Percentiles rank a stretch among this genome's conserved stretches.
Conservation (phyloP, 805 yeast genomes). For the Starmerella powellii region DNA sequence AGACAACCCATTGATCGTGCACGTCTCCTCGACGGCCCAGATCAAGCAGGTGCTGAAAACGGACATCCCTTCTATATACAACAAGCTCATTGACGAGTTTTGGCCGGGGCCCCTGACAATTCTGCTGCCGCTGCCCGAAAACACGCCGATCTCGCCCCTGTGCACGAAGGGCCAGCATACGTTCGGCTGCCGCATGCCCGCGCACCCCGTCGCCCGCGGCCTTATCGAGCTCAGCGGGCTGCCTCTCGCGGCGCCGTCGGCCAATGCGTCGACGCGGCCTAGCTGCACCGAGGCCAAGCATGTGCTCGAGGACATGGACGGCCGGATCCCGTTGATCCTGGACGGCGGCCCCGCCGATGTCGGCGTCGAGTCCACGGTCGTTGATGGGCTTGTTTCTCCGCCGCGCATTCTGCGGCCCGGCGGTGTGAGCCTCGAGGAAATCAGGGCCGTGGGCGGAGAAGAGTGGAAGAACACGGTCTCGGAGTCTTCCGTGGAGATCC, state of each 20-base stretch:
- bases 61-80: slow-evolving; percentile 57
- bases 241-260: slow-evolving; percentile 96
- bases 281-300: slow-evolving; percentile 85
- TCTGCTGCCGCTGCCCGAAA: slow-evolving; percentile 44
- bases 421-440: slow-evolving; percentile 73
- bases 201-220: slow-evolving; percentile 81
- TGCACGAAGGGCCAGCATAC: slow-evolving; percentile 85
- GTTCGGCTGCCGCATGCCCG: slow-evolving; percentile 83
- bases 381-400: slow-evolving; percentile 75
- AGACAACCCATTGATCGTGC: slow-evolving; percentile 89
- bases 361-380: slow-evolving; percentile 89
- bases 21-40: slow-evolving; percentile 68
- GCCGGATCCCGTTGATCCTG: slow-evolving; percentile 66
- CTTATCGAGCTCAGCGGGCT: slow-evolving; percentile 70
- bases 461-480: slow-evolving; percentile 45
- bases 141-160: slow-evolving; percentile 42
- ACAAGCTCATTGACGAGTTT: slow-evolving; percentile 48
- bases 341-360: slow-evolving; percentile 87
- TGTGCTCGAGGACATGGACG: slow-evolving; percentile 67
- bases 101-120: slow-evolving; percentile 98
- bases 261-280: slow-evolving; percentile 91
- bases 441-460: slow-evolving; percentile 51
- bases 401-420: slow-evolving; percentile 91
- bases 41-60: slow-evolving; percentile 47
- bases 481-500: slow-evolving; percentile 41